A percentile compares a stretch with the other conserved stretches of the same genome.
phyloP scores from a whole-genome alignment of 2,329 filamentous ascomycete species.

The Elsinoe fawcettii region DNA sequence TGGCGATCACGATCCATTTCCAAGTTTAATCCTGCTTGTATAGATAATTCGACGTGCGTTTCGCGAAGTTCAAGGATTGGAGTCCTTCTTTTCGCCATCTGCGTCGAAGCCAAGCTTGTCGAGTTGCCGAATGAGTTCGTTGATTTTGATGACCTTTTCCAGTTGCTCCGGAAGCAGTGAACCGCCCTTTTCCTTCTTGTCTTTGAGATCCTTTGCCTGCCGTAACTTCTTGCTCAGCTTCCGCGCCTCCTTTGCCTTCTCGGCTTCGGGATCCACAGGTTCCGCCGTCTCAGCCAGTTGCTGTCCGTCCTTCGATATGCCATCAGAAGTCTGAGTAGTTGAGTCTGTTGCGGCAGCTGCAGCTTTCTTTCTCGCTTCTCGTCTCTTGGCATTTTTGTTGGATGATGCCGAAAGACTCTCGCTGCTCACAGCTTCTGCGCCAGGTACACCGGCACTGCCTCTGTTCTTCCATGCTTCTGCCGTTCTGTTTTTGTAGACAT shows the following conservation, averaged over 20 bases:
- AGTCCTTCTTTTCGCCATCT: constrained; percentile 57
- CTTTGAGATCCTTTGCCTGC: constrained; percentile 81
- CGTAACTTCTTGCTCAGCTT: constrained; percentile 91
- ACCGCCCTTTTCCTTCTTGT: constrained; percentile 83
- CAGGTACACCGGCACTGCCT: constrained; percentile 62
- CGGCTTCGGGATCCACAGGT: constrained; percentile 58
- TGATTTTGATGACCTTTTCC: constrained; percentile 95
- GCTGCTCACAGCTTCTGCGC: constrained; percentile 52
- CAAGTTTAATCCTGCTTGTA: neutral
- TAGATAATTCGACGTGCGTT: neutral
- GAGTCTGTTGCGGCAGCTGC: constrained; percentile 33
- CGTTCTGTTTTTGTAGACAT: constrained; percentile 88
- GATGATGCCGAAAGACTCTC: constrained; percentile 44
- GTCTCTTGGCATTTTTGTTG: constrained; percentile 80
- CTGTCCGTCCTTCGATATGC: constrained; percentile 18
- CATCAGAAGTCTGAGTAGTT: constrained; percentile 20
- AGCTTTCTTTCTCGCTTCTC: constrained; percentile 58
- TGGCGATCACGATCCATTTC: neutral
- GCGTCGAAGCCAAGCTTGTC: constrained; percentile 76
- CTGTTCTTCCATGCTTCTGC: constrained; percentile 78
- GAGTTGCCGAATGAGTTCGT: constrained; percentile 82
- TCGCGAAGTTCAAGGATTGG: neutral
- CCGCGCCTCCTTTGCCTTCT: constrained; percentile 86
- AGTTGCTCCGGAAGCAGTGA: constrained; percentile 85
- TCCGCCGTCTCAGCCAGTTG: constrained; percentile 28